A percentile compares a stretch with the other conserved stretches of the same genome.
These are phyloP conservation scores for Colletotrichum camelliae DNA, from an alignment of 2,329 filamentous ascomycete genomes.

Conservation along the genomic window DNA sequence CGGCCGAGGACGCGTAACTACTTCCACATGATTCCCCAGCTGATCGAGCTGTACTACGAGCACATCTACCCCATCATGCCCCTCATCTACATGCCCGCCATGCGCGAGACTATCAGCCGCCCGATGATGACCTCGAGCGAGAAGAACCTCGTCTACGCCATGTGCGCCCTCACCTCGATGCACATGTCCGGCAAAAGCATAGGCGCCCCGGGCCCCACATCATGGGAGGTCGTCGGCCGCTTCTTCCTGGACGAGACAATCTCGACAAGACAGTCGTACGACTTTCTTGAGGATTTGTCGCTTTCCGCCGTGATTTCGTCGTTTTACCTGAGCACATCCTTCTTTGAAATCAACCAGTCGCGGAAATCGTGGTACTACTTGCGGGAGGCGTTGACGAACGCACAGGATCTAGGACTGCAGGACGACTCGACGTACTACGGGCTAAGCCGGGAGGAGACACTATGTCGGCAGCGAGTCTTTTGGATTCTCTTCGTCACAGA, in stretches of 20 bases:
- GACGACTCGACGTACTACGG: slow-evolving; percentile 60
- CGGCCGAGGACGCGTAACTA: slow-evolving; percentile 45
- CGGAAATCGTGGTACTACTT: slow-evolving; percentile 68
- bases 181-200: slow-evolving; percentile 53
- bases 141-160: slow-evolving; percentile 56
- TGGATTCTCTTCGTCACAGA: slow-evolving; percentile 70
- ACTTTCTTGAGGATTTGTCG: slow-evolving; percentile 62
- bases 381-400: slow-evolving; percentile 64
- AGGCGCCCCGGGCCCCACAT: slow-evolving; percentile 39
- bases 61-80: slow-evolving; percentile 71
- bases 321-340: slow-evolving; percentile 65
- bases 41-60: slow-evolving; percentile 66
- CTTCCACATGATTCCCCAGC: slow-evolving; percentile 55
- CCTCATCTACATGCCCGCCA: slow-evolving; percentile 61
- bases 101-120: slow-evolving; percentile 54
- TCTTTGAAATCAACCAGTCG: slow-evolving; percentile 66
- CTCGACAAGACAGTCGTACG: slow-evolving; percentile 58
- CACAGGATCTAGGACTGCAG: slow-evolving; percentile 63
- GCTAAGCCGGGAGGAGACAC: slow-evolving; percentile 52
- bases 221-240: slow-evolving; percentile 56
- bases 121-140: slow-evolving; percentile 39
- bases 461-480: slow-evolving; percentile 61
- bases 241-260: slow-evolving; percentile 64
- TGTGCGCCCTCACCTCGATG: slow-evolving; percentile 60
- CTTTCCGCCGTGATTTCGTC: slow-evolving; percentile 65